A percentile compares a stretch with the other conserved stretches of the same genome.
Evolutionary conservation across 106 monocot species (phyloP).

Genomic region (Iris macrosiphon): DNA sequence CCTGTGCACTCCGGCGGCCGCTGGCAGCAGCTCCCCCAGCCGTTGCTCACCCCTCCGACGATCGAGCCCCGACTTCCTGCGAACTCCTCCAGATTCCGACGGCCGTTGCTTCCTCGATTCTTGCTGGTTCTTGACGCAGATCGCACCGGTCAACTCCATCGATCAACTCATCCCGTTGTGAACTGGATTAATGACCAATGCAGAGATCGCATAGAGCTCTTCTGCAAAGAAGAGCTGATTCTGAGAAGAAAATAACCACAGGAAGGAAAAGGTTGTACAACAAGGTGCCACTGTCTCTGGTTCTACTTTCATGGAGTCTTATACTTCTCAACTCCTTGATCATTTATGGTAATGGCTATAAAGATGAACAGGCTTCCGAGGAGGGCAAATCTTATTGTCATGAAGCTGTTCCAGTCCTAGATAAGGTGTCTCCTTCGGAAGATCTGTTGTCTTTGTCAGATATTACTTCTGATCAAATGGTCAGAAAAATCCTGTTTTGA

Average conservation of each 20-base stretch:
- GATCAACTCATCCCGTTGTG: no score
- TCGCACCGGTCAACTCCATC: no score
- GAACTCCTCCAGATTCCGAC: no score
- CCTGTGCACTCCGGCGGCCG: no score
- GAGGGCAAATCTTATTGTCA: no score
- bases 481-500: neutral
- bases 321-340: constrained; percentile 1
- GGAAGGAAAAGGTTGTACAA: neutral
- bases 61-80: no score
- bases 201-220: constrained; percentile 11
- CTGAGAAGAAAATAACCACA: neutral
- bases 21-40: no score
- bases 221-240: constrained; percentile 7
- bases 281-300: neutral
- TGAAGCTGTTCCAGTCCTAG: constrained; percentile 5
- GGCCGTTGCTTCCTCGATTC: no score
- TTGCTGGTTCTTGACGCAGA: no score
- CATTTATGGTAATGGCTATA: neutral
- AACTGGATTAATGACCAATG: constrained; percentile 9
- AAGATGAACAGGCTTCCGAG: no score
- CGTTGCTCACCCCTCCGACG: no score
- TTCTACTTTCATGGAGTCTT: constrained; percentile 3
- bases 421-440: neutral
- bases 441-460: neutral
- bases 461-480: neutral